Base-by-base conservation (phyloP, 139 green algal genomes). In the Chlorella sp. region DNA sequence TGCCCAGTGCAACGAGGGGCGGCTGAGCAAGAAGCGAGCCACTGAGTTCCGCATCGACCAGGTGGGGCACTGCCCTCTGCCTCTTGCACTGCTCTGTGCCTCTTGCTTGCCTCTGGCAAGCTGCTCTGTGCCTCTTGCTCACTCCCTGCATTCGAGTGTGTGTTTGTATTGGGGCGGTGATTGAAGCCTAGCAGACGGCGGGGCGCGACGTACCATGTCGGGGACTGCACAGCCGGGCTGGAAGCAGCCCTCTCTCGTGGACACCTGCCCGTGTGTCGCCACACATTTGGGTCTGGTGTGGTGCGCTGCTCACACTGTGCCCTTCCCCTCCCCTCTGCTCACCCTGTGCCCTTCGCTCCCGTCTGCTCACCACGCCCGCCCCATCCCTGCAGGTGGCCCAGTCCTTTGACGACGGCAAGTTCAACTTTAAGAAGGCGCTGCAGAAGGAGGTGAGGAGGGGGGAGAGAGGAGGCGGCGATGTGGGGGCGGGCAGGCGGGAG, bases 401-500 rank as follows among this genome's bases (percentile, higher is more conserved):
- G 95, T 80, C 93, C 2, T 99, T 98, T 91, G 98, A 99, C 86
- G 81, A 48, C n/a, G 64, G 34, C 53, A 99, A 99, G 93, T 99
- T 99, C 95, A 99, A 99, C 94, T 99, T 99, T 94, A 96, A 81
- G 66, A 99, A 99, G 94, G 98, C 97, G 0, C 92, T 93, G 78
- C 91, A 97, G 90, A 90, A 94, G 26, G 98, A 99, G 95, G 71
- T 78, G 71, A 40, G 71, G 30, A 14, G 22, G 64, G 21, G 2
- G 64, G 60, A 24, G 15, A 68, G 60, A 18, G 3, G 21, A 30
- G 19, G 64, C 19, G 24, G 21, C 60, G 21, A 16, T 14, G 22
- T 57, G 48, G 48, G 48, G 9, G 48, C 48, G 48, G 48, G 48
- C 7, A 9, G 48, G 48, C 48, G 48, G 48, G 48, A 57, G 7